Conservation (phyloP, 805 yeast genomes). For the Spencermartinsiella europaea region DNA sequence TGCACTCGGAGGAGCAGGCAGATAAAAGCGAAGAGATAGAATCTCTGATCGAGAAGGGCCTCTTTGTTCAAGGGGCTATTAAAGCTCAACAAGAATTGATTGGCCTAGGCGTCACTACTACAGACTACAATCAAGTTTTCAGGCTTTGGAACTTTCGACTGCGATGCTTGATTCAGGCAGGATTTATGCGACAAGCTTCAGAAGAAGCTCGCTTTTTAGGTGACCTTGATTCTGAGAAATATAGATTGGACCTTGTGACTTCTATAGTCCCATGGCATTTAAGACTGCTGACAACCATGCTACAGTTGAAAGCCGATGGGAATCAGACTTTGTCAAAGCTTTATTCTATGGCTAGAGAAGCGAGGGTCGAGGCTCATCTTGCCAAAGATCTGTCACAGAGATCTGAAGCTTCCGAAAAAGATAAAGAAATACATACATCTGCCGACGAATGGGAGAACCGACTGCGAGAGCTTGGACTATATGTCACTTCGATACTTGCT, state of each 20-base stretch:
- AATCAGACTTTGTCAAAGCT: constrained; percentile 29
- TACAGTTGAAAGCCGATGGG: constrained; percentile 32
- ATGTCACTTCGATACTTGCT: constrained; percentile 30
- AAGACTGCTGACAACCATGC: constrained; percentile 28
- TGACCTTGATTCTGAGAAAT: constrained; percentile 24
- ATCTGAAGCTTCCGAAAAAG: not conserved
- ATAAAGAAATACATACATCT: not conserved
- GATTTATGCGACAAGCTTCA: constrained; percentile 28
- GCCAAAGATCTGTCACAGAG: constrained; percentile 1
- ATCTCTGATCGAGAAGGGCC: constrained; percentile 20
- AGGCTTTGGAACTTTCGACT: constrained; percentile 29
- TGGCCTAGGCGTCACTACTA: constrained; percentile 1
- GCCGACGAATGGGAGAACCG: constrained; percentile 20
- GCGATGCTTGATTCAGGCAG: constrained; percentile 25
- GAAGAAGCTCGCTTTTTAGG: constrained; percentile 28
- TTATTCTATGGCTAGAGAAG: constrained; percentile 33
- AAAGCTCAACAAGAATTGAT: constrained; percentile 20
- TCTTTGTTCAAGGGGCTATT: constrained; percentile 26
- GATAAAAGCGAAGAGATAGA: constrained; percentile 6
- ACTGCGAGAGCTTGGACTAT: constrained; percentile 28
- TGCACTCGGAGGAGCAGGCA: constrained; percentile 22
- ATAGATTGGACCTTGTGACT: constrained; percentile 19
- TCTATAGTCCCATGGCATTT: constrained; percentile 31
- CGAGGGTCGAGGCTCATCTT: constrained; percentile 23
- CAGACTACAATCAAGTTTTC: constrained; percentile 20